Evolutionary conservation across 768 basidiomycete genomes (phyloP), one percentile per base, ranked within the genome.

Genomic region (Piloderma croceum): DNA sequence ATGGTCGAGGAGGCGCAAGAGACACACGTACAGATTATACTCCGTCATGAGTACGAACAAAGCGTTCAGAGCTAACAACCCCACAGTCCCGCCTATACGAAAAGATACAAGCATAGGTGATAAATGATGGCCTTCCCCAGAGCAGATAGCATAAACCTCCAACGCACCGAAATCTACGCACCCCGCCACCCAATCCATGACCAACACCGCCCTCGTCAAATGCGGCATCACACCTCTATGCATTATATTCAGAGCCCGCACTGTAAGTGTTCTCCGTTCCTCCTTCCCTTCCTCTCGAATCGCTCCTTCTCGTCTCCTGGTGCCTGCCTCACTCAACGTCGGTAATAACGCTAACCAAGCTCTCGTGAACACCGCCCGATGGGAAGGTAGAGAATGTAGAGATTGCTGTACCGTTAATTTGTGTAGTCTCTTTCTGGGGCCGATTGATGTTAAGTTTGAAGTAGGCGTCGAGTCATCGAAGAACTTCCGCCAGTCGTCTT

Each of bases 161-260:
- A 27, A 57, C 77, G 46, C 40, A 82, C 90, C 90, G 50, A 76
- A 69, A 56, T 93, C 90, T 10, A 91, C 83, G 49, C 86, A 88
- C 3, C 77, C 77, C 20, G 81, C 77, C 27, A 94, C 73, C 89
- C 91, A 96, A 57, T 94, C 90, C 84, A 91, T 90, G n/a, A 86
- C 73, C 37, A 88, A 61, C 35, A 87, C 68, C 0, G 85, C 79
- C 27, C 85, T 62, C 0, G 86, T 90, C 34, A 93, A 58, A 58
- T 91, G 81, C 0, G 92, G 92, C 57, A 94, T 62, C 10, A 93
- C 83, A 5, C 82, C 79, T 10, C 79, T 69, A 58, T 94, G 90
- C 72, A 94, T 79, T 22, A 92, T 69, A 50, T 81, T 81, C 45
- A 94, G 62, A 12, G 73, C 77, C 34, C 83, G 68, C 18, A 72